Percentiles rank a stretch among this genome's conserved stretches.
These are phyloP conservation scores for Chionographis japonica DNA, from an alignment of 106 monocot species.

Conservation along the genomic window DNA sequence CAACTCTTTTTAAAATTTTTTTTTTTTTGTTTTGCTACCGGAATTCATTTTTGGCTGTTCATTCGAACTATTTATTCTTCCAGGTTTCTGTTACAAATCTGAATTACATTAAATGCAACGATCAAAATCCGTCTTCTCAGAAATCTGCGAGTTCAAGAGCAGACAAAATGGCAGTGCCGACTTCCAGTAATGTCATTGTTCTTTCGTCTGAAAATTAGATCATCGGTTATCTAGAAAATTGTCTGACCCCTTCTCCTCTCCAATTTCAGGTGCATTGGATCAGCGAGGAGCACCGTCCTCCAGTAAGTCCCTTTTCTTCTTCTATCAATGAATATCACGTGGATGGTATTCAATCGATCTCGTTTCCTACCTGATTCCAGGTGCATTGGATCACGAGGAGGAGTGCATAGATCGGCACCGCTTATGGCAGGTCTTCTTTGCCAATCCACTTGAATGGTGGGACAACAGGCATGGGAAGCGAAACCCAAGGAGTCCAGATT, in stretches of 20 bases:
- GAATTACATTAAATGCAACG: conserved; percentile 30
- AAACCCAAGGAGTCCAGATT: conserved; percentile 37
- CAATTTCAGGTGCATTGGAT: conserved; percentile 8
- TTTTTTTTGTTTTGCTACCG: neutral
- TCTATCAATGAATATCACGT: neutral
- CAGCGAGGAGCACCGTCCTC: neutral
- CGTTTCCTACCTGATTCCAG: neutral
- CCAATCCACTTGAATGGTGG: conserved; percentile 79
- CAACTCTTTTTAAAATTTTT: neutral
- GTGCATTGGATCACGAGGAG: conserved; percentile 14
- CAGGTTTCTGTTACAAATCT: conserved; percentile 42
- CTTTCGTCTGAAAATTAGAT: neutral
- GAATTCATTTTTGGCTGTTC: neutral
- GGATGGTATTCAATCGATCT: neutral
- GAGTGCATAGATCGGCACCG: conserved; percentile 21
- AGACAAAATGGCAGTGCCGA: neutral
- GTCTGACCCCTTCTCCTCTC: neutral
- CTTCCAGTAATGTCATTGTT: conserved; percentile 4
- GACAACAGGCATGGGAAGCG: conserved; percentile 51
- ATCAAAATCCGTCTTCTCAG: conserved; percentile 9
- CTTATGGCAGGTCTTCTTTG: conserved; percentile 89
- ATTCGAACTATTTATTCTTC: neutral
- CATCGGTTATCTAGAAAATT: neutral
- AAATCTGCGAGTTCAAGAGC: neutral
- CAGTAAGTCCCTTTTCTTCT: neutral